phyloP scores from a whole-genome alignment of 306 rosid species.

The Styphnolobium japonicum region DNA sequence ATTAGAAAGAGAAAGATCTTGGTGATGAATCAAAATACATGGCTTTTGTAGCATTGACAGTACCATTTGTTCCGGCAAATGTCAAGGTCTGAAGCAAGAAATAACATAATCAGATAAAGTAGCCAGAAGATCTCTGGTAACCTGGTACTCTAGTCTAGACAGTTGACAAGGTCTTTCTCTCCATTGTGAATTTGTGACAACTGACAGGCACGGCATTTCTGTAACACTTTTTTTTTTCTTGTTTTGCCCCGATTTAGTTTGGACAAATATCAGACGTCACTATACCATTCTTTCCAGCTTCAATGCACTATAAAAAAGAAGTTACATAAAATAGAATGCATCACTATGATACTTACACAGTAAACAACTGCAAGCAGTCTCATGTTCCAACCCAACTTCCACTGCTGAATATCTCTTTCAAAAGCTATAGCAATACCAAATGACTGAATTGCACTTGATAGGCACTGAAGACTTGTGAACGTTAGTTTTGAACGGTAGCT shows the following conservation, averaged over 20 bases:
- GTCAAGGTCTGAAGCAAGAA: neutral
- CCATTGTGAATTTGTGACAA: neutral
- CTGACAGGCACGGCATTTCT: neutral
- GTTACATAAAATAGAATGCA: neutral
- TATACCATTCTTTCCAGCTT: neutral
- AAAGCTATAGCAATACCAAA: conserved; percentile 50
- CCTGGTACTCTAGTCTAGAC: too few relatives aligned
- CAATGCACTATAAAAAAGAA: neutral
- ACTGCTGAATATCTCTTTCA: conserved; percentile 49
- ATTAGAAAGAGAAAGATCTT: neutral
- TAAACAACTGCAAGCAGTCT: conserved; percentile 39
- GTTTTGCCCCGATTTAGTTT: neutral
- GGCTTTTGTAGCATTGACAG: neutral
- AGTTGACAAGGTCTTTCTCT: neutral
- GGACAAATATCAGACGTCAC: neutral
- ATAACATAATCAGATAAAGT: neutral
- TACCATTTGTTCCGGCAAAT: neutral
- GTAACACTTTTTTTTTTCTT: neutral
- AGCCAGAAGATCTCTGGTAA: too few relatives aligned
- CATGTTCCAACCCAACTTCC: conserved; percentile 60
- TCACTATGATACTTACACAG: conserved; percentile 37
- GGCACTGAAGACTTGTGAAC: conserved; percentile 43
- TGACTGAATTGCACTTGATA: conserved; percentile 47
- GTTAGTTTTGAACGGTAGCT: conserved; percentile 49
- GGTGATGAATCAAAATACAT: neutral